Evolutionary conservation across 352 stramenopile species (phyloP), one percentile per base, ranked within the genome.

Genomic region (Phytophthora boehmeriae): DNA sequence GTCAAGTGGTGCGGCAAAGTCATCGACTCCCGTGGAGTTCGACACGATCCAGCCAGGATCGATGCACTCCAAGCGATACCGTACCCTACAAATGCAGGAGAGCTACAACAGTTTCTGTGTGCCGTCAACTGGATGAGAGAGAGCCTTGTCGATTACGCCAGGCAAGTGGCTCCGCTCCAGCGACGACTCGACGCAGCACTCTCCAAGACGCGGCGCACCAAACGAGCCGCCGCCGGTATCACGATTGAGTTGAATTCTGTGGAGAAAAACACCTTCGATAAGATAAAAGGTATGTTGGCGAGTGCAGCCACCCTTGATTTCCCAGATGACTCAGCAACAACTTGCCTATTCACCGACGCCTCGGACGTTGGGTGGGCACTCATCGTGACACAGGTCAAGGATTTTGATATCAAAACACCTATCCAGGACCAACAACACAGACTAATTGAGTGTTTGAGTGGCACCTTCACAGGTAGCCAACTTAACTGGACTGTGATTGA

Each of bases 1-100:
- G 38, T 64, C 17, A 63, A 50, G n/a, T 64, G 51, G 62, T 65
- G 62, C 27, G 43, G 57, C 8, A 47, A 47, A 16, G 20, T 47
- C 19, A 16, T 42, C 6, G 14, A 42, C 13, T 9, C 16, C 4
- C 35, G 14, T 17, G 35, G 35, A 4, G 14, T 17, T 17, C 16
- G 6, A 17, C 35, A 42, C 13, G 35, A 42, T 17, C 35, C 35
- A 4, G 6, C 35, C 6, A 42, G 35, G 35, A 42, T 42, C 13
- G 35, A 42, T 6, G 19, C 35, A 14, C 35, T 42, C 14, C 6
- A 6, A 20, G 35, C 35, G 13, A 42, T 42, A 20, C 35, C 35
- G 14, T 42, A 42, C 13, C 35, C 35, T 19, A 17, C 35, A 6
- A 42, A 9, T 19, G 35, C 35, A 6, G 35, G 35, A 42, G 14